These are phyloP conservation scores for Prunus armeniaca DNA, from an alignment of 306 rosid genomes.

Conservation along the genomic window DNA sequence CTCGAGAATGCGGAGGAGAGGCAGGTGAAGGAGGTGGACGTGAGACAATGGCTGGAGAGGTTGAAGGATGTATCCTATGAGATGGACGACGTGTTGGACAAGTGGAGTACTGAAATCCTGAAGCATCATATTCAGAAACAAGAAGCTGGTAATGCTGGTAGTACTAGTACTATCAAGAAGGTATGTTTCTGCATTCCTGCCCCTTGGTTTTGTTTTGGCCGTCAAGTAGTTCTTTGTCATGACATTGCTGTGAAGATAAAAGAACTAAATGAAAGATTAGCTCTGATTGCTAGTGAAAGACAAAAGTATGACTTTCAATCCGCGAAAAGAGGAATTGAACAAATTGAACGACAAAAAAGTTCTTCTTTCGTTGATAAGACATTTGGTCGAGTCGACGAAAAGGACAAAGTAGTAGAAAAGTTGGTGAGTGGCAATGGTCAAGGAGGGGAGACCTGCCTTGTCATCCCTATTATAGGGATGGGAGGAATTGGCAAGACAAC, in stretches of 20 bases:
- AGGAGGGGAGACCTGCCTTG: not conserved
- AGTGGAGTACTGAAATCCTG: conserved; percentile 18
- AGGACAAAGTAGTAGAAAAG: not conserved
- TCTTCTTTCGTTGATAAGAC: conserved; percentile 9
- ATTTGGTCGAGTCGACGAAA: conserved; percentile 10
- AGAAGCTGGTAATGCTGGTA: not conserved
- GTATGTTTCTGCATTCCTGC: conserved; percentile 6
- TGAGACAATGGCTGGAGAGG: not conserved
- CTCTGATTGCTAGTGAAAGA: not conserved
- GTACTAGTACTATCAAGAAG: not conserved
- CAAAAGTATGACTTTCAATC: not conserved
- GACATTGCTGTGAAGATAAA: conserved; percentile 7
- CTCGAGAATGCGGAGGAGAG: conserved; percentile 15
- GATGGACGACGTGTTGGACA: not conserved
- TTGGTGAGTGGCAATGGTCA: not conserved
- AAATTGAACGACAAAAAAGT: not conserved
- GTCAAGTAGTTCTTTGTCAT: not conserved
- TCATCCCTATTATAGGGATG: conserved; percentile 24
- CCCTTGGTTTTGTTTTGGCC: not conserved
- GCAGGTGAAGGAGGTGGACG: not conserved
- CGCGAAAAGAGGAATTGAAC: not conserved
- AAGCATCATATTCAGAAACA: not conserved
- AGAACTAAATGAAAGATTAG: not conserved
- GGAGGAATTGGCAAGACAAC: conserved; percentile 21
- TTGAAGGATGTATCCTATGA: not conserved